Conservation (phyloP, 1,139 yeast genomes). For the Taphrina flavorubra region DNA sequence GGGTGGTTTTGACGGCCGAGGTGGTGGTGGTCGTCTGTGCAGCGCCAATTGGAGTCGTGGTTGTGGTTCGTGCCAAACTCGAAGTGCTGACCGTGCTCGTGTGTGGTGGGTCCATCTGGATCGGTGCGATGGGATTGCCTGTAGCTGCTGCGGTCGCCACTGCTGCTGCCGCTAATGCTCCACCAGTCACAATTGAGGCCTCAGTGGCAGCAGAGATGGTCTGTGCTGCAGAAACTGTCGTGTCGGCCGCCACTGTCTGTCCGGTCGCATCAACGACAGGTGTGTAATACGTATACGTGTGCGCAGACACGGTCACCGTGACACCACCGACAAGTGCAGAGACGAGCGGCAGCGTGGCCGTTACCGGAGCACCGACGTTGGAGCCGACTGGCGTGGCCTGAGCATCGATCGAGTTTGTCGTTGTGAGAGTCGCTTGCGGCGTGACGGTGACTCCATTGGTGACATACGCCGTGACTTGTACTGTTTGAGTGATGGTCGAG, state of each 20-base stretch:
- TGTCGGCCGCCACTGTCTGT: slow-evolving; percentile 1
- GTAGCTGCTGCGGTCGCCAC: too few relatives aligned
- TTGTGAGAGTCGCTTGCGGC: slow-evolving; percentile 18
- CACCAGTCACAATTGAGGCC: not conserved
- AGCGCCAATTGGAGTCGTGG: not conserved
- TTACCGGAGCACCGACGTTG: slow-evolving; percentile 20
- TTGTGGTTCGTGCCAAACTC: not conserved
- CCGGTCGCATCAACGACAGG: slow-evolving; percentile 24
- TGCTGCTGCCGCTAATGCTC: not conserved
- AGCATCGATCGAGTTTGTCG: slow-evolving; percentile 32
- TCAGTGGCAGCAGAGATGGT: slow-evolving; percentile 11
- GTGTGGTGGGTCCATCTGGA: not conserved
- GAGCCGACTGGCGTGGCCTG: slow-evolving; percentile 33
- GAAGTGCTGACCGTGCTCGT: not conserved
- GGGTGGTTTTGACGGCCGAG: not conserved
- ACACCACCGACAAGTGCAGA: slow-evolving; percentile 25
- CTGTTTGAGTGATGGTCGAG: slow-evolving; percentile 13
- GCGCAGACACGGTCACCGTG: slow-evolving; percentile 30
- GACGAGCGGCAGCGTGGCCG: slow-evolving; percentile 27
- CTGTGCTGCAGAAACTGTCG: slow-evolving; percentile 23
- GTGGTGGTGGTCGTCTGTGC: not conserved
- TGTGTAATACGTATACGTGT: slow-evolving; percentile 34
- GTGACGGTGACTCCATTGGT: slow-evolving; percentile 20
- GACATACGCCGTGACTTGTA: slow-evolving; percentile 10
- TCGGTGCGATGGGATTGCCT: too few relatives aligned